phyloP scores from a whole-genome alignment of 768 basidiomycete species.

The Termitomyces sp. region DNA sequence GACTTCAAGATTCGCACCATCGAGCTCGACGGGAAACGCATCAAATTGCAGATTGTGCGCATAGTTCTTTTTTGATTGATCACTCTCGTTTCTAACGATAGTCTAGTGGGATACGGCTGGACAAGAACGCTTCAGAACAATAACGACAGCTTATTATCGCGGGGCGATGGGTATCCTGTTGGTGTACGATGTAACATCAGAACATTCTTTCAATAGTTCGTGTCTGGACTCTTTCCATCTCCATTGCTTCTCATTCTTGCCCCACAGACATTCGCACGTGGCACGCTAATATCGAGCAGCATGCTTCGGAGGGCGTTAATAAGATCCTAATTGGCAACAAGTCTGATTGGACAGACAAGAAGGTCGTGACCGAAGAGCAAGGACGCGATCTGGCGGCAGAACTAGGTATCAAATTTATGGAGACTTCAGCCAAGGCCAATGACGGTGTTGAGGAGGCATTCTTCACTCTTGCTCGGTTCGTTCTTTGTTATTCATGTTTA shows the following conservation, averaged over 20 bases:
- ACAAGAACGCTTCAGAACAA: slow-evolving; percentile 97
- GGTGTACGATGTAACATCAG: slow-evolving; percentile 97
- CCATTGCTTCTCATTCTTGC: slow-evolving; percentile 1
- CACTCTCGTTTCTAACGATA: slow-evolving; percentile 4
- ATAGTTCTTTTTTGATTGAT: neutral
- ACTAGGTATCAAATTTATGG: slow-evolving; percentile 94
- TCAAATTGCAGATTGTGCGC: slow-evolving; percentile 97
- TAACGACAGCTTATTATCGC: slow-evolving; percentile 98
- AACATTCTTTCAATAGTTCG: slow-evolving; percentile 92
- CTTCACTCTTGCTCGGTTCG: slow-evolving; percentile 91
- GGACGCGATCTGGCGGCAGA: slow-evolving; percentile 90
- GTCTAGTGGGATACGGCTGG: slow-evolving; percentile 97
- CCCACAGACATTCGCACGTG: slow-evolving; percentile 91
- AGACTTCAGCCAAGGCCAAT: slow-evolving; percentile 96
- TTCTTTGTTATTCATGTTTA: slow-evolving; percentile 6
- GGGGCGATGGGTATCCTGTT: slow-evolving; percentile 98
- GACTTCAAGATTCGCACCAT: slow-evolving; percentile 99
- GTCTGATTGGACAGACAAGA: slow-evolving; percentile 97
- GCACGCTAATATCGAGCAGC: slow-evolving; percentile 97
- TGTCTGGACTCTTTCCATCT: slow-evolving; percentile 11
- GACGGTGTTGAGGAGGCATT: slow-evolving; percentile 99
- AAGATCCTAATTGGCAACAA: slow-evolving; percentile 99
- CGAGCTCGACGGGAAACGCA: slow-evolving; percentile 95
- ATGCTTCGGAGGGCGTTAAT: slow-evolving; percentile 98
- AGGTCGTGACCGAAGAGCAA: slow-evolving; percentile 86